Evolutionary conservation across 2,329 filamentous ascomycete genomes (phyloP).

Genomic region (Trichoderma brevicompactum): DNA sequence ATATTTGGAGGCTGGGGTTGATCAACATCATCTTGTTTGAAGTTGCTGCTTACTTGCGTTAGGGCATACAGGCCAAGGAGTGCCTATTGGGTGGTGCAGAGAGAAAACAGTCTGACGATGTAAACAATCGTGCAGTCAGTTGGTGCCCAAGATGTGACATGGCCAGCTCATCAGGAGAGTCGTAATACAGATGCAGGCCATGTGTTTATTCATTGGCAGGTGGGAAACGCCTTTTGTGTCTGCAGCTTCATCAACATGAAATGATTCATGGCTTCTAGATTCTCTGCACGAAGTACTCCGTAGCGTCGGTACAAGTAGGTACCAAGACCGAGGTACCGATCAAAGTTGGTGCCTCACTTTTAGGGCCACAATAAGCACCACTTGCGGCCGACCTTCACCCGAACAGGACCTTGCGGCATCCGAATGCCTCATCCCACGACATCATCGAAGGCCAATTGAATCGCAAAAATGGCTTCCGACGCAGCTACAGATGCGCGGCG

Average conservation of each 20-base stretch:
- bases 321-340: neutral
- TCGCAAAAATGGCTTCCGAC: slow-evolving; percentile 45
- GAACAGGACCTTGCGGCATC: slow-evolving; percentile 16
- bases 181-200: too few species aligned
- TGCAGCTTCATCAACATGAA: too few species aligned
- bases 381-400: slow-evolving; percentile 24
- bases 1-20: too few species aligned
- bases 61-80: neutral
- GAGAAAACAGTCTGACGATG: neutral
- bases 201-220: too few species aligned
- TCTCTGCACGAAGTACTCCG: too few species aligned
- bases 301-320: too few species aligned
- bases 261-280: too few species aligned
- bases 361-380: slow-evolving; percentile 8
- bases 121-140: neutral
- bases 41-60: neutral
- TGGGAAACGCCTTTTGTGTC: too few species aligned
- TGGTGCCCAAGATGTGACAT: neutral
- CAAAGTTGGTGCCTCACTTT: slow-evolving; percentile 22
- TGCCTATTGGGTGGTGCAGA: neutral
- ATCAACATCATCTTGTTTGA: neutral
- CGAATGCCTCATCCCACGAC: slow-evolving; percentile 25
- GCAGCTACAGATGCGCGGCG: slow-evolving; percentile 45
- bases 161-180: neutral
- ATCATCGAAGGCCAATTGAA: slow-evolving; percentile 42